phyloP scores from a whole-genome alignment of 345 rosid species.

The Eucalyptus dawsonii region DNA sequence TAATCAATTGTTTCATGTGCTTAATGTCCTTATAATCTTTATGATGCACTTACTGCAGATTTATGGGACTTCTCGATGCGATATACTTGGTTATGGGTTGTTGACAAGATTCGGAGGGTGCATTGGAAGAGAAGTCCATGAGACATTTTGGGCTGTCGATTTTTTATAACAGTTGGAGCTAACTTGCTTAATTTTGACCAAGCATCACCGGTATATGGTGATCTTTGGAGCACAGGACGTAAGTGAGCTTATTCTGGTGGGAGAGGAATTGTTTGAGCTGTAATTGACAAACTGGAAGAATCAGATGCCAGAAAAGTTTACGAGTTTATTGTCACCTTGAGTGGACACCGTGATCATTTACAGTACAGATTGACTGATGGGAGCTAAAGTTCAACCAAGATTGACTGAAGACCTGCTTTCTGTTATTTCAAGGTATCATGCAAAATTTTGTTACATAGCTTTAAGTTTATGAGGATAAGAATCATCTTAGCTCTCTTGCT shows the following conservation, averaged over 20 bases:
- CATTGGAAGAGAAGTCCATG: not conserved
- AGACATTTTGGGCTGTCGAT: not conserved
- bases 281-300: not conserved
- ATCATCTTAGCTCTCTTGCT: not conserved
- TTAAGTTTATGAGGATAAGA: not conserved
- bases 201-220: not conserved
- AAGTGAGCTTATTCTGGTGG: not conserved
- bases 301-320: not conserved
- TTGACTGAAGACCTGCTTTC: not conserved
- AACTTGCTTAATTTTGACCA: not conserved
- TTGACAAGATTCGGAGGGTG: not conserved
- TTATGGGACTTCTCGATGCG: fast-evolving
- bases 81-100: not conserved
- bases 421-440: not conserved
- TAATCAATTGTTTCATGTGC: not conserved
- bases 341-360: not conserved
- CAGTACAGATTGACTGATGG: not conserved
- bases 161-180: not conserved
- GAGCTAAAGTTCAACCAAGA: not conserved
- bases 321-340: not conserved
- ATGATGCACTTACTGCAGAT: not conserved
- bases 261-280: not conserved
- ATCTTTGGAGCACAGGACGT: not conserved
- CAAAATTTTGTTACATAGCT: not conserved
- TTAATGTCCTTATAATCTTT: not conserved